A percentile compares a stretch with the other conserved stretches of the same genome.
These are phyloP conservation scores for Thelephora terrestris DNA, from an alignment of 1,284 basidiomycete genomes.

Conservation along the genomic window DNA sequence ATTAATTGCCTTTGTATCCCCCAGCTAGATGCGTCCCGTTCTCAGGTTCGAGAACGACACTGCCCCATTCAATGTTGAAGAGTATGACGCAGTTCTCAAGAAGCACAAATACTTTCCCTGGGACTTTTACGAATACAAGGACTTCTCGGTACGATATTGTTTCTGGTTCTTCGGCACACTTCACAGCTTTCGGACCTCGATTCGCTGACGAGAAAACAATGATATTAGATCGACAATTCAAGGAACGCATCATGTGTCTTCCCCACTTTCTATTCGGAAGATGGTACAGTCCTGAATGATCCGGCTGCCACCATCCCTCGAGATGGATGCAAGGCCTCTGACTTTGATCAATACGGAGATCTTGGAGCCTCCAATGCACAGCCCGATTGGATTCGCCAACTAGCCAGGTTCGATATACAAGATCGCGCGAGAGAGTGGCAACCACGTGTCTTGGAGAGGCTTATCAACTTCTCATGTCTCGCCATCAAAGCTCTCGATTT, in stretches of 20 bases:
- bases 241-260: constrained; percentile 68
- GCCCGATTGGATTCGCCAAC: constrained; percentile 84
- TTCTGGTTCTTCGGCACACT: constrained; percentile 1
- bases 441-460: constrained; percentile 62
- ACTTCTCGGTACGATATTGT: constrained; percentile 50
- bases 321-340: constrained; percentile 67
- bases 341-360: constrained; percentile 91
- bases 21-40: too few relatives aligned
- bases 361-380: constrained; percentile 95
- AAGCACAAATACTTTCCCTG: constrained; percentile 69
- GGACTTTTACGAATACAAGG: constrained; percentile 75
- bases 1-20: neutral
- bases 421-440: constrained; percentile 90
- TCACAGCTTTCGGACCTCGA: neutral
- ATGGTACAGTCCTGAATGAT: constrained; percentile 44
- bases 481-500: constrained; percentile 79
- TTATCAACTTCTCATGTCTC: constrained; percentile 75
- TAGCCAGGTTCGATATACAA: constrained; percentile 90
- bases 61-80: constrained; percentile 67
- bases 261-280: constrained; percentile 72
- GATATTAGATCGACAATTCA: constrained; percentile 44
- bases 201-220: neutral
- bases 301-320: constrained; percentile 29
- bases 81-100: constrained; percentile 74
- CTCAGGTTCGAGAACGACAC: constrained; percentile 67